Evolutionary conservation across 2,329 filamentous ascomycete species (phyloP).

Genomic region (Hymenotorrendiella dingleyae): DNA sequence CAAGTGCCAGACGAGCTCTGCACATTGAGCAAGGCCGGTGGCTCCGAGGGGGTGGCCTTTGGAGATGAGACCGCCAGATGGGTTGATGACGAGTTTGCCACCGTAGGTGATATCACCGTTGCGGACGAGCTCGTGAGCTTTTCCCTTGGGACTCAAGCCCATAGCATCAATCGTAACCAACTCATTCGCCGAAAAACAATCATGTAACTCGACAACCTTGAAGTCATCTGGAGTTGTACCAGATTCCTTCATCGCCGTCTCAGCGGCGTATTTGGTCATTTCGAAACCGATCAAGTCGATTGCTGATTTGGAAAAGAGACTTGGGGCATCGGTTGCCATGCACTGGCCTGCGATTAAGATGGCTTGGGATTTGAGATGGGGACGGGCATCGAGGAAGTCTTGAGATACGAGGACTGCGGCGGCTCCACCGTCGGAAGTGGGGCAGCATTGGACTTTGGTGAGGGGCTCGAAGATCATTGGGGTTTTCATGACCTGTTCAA

Average conservation of each 20-base stretch:
- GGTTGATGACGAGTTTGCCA: constrained; percentile 72
- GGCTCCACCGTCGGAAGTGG: constrained; percentile 87
- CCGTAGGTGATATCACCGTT: constrained; percentile 88
- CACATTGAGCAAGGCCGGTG: constrained; percentile 91
- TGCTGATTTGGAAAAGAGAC: constrained; percentile 69
- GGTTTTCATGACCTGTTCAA: constrained; percentile 71
- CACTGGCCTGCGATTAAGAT: constrained; percentile 83
- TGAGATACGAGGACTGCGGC: constrained; percentile 86
- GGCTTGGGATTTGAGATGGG: constrained; percentile 77
- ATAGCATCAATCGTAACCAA: constrained; percentile 86
- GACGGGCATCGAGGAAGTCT: constrained; percentile 77
- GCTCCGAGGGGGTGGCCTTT: constrained; percentile 95
- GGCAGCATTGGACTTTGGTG: constrained; percentile 98
- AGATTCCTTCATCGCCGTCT: constrained; percentile 68
- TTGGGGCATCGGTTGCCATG: constrained; percentile 76
- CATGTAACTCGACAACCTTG: constrained; percentile 86
- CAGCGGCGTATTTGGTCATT: constrained; percentile 70
- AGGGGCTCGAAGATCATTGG: constrained; percentile 79
- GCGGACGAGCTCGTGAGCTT: constrained; percentile 87
- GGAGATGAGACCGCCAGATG: constrained; percentile 87
- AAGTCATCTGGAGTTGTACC: constrained; percentile 62
- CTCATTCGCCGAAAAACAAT: constrained; percentile 95
- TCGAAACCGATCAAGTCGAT: constrained; percentile 88
- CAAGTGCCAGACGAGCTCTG: constrained; percentile 92
- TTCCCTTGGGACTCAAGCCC: constrained; percentile 70